Percentiles rank a stretch among this genome's conserved stretches.
These are phyloP conservation scores for Conticribra guillardii DNA, from an alignment of 108 stramenopile genomes.

Conservation along the genomic window DNA sequence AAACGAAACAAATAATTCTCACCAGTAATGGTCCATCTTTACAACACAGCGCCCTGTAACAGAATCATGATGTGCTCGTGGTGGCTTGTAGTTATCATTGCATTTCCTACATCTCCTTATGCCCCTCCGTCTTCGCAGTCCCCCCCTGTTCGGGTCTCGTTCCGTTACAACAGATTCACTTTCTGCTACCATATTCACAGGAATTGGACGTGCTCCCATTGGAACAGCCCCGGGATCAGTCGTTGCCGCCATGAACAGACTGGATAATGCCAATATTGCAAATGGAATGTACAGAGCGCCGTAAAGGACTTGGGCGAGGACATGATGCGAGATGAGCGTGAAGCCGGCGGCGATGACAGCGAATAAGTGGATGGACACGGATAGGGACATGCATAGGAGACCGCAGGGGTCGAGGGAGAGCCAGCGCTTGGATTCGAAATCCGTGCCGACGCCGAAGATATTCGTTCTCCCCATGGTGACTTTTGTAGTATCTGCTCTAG, in stretches of 20 bases:
- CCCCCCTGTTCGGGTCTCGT: slow-evolving; percentile 31
- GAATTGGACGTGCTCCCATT: slow-evolving; percentile 78
- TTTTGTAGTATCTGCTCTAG: too few relatives aligned
- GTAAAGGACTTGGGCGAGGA: slow-evolving; percentile 51
- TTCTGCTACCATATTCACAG: slow-evolving; percentile 33
- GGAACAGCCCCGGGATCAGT: slow-evolving; percentile 87
- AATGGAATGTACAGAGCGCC: slow-evolving; percentile 57
- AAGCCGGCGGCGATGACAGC: slow-evolving; percentile 47
- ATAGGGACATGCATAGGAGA: slow-evolving; percentile 55
- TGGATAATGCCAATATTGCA: slow-evolving; percentile 52
- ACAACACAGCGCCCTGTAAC: slow-evolving; percentile 87
- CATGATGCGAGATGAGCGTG: slow-evolving; percentile 50
- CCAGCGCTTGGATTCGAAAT: slow-evolving; percentile 44
- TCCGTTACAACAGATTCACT: slow-evolving; percentile 24
- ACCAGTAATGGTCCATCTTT: slow-evolving; percentile 53
- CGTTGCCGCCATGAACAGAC: slow-evolving; percentile 70
- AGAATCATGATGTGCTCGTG: slow-evolving; percentile 85
- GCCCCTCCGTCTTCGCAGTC: slow-evolving; percentile 49
- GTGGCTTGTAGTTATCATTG: slow-evolving; percentile 82
- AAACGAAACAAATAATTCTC: background rate
- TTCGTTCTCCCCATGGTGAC: slow-evolving; percentile 35
- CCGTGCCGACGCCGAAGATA: slow-evolving; percentile 36
- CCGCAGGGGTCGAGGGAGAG: slow-evolving; percentile 77
- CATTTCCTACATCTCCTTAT: slow-evolving; percentile 79
- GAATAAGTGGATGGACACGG: slow-evolving; percentile 69